Percentiles rank a stretch among this genome's conserved stretches.
These are phyloP conservation scores for Cucumis hystrix DNA, from an alignment of 306 rosid species.

Conservation along the genomic window DNA sequence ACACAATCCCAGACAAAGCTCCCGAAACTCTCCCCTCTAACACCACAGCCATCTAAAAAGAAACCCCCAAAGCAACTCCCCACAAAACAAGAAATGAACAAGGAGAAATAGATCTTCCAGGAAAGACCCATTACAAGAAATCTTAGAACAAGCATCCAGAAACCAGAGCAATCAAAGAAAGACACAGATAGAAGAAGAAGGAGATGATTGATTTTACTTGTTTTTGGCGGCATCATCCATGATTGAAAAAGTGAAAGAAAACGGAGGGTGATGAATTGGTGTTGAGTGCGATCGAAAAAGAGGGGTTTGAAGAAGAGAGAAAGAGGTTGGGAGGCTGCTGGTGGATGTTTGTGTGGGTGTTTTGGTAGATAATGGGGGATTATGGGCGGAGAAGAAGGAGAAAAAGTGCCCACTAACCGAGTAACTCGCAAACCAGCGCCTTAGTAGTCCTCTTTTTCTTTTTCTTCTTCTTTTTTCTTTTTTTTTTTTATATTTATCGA, in stretches of 20 bases:
- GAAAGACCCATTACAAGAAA: neutral
- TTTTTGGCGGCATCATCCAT: conserved; percentile 46
- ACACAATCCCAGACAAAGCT: neutral
- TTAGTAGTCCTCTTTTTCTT: neutral
- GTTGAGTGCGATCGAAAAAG: conserved; percentile 5
- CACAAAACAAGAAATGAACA: neutral
- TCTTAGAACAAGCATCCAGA: conserved; percentile 9
- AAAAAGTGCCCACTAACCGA: conserved; percentile 20
- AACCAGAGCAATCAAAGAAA: neutral
- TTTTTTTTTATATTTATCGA: neutral
- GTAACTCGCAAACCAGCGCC: conserved; percentile 10
- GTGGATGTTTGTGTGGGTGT: neutral
- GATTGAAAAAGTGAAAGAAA: neutral
- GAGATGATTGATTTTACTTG: conserved; percentile 22
- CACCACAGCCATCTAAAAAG: neutral
- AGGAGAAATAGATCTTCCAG: neutral
- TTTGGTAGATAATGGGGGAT: conserved; percentile 5
- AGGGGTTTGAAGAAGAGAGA: conserved; percentile 32
- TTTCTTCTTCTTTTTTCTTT: neutral
- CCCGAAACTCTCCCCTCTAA: neutral
- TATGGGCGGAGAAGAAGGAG: conserved; percentile 13
- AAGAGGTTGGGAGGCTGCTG: neutral
- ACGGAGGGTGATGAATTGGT: neutral
- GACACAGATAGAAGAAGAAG: neutral
- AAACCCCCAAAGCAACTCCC: neutral